Evolutionary conservation across 2,329 filamentous ascomycete genomes (phyloP), one percentile per base, ranked within the genome.

Genomic region (Botryosphaeria dothidea): DNA sequence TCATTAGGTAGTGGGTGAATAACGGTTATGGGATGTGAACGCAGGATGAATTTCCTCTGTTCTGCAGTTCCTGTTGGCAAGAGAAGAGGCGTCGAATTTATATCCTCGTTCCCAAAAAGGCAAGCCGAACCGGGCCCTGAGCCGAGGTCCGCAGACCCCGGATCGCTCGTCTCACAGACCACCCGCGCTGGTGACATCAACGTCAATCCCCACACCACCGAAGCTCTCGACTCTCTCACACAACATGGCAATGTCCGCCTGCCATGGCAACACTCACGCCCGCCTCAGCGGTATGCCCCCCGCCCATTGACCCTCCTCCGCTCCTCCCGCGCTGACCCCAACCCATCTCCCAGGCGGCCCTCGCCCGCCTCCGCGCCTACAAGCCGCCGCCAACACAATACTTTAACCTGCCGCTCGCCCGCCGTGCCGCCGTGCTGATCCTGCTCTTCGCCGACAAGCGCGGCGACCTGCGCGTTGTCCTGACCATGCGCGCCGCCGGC

Each of bases 371-470:
- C 27, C 81, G 85, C 69, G 74, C 79, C 38, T 89, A 87, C 70
- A 75, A 77, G 15, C 80, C 86, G n/a, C 85, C 85, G 45, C 81
- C 84, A 8, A 87, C 86, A 6, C 81, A 80, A 67, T 89, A 86
- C 77, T 78, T 82, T 68, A 79, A 81, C 57, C 82, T 86, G 46
- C 86, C 86, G 1, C 72, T 88, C 8, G 82, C 80, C 15, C 86
- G 92, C 67, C 88, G 93, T 69, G 94, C 94, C 15, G 93, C 94
- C 25, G 94, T 98, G 45, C 81, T 98, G 62, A 85, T 98, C 56
- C 84, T 98, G 61, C 85, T 98, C 1, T 97, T 95, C 75, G 92
- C 93, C 38, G 94, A 97, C 77, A 85, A 86, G 48, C 83, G 85
- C 67, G 94, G 94, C 45, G 91, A 96, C 69, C 81, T 98, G 66